Evolutionary conservation across 2,329 filamentous ascomycete species (phyloP), one percentile per base, ranked within the genome.

Genomic region (Colletotrichum musicola): DNA sequence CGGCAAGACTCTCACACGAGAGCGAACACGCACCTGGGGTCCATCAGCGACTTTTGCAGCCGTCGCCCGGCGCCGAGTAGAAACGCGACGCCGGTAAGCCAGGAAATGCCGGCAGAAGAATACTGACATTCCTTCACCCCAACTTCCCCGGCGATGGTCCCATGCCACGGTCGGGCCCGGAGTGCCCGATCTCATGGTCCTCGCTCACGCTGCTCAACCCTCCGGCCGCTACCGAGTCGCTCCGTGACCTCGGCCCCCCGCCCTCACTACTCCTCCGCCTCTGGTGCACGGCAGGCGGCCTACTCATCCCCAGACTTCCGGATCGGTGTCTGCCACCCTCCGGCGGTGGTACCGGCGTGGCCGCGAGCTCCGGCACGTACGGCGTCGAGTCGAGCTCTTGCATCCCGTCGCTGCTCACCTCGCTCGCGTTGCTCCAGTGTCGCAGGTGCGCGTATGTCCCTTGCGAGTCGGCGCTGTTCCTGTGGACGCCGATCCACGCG

Each of bases 181-280:
- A 83, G 44, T 84, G 81, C 3, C 85, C 85, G 60, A 61, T 61
- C 53, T 86, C 84, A 58, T 84, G 77, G 64, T 84, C 83, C 72
- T 87, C 85, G 51, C 75, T 78, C 38, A 86, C 81, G 2, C 74
- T 72, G 18, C 71, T 73, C 38, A 78, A 66, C 42, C 71, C 70
- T 46, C 20, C 72, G 64, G 20, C 72, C 20, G 63, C 64, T 57
- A 56, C 69, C 59, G 60, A 60, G 69, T 74, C 73, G 18, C 74
- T 74, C 40, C 72, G 71, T 4, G 61, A 66, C 64, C 67, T 73
- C 71, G 66, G 68, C 71, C 16, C 27, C 5, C 67, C 46, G 4
- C 67, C 66, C 5, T 76, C 75, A 46, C 77, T 78, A 18, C 75
- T 72, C 63, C 72, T 65, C 25, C 78, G 51, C 7, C 63, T 74